Conservation (phyloP, 305 asterid species). For the Fraxinus latifolia region DNA sequence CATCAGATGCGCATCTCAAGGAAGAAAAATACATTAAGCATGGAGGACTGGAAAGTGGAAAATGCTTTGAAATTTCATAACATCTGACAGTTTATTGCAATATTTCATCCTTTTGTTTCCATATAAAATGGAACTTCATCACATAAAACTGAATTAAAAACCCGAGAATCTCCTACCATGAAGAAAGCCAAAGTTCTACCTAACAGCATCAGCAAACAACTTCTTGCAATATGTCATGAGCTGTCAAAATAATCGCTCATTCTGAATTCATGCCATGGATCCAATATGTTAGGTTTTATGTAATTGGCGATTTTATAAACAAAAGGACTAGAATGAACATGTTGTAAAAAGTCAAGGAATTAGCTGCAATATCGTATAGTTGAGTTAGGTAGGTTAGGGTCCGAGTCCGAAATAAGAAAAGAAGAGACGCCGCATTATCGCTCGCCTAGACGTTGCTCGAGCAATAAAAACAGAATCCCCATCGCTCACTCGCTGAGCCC, state of each 20-base stretch:
- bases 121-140: not conserved
- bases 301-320: too few relatives aligned
- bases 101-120: not conserved
- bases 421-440: too few relatives aligned
- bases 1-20: not conserved
- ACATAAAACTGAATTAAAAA: not conserved
- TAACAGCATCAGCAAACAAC: constrained; percentile 87
- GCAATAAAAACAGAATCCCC: too few relatives aligned
- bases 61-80: not conserved
- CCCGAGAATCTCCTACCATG: constrained; percentile 52
- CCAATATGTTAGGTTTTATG: constrained; percentile 30
- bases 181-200: constrained; percentile 97
- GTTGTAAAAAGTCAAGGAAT: too few relatives aligned
- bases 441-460: too few relatives aligned
- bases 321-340: too few relatives aligned
- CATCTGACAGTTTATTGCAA: not conserved
- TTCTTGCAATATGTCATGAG: constrained; percentile 70
- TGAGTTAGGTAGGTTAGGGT: too few relatives aligned
- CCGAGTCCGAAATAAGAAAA: too few relatives aligned
- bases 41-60: not conserved
- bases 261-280: constrained; percentile 88
- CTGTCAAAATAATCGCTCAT: constrained; percentile 66
- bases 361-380: too few relatives aligned
- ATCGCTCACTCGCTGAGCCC: too few relatives aligned
- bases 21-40: constrained; percentile 1